Conservation (phyloP, 768 basidiomycete species). For the Tulasnella calospora region DNA sequence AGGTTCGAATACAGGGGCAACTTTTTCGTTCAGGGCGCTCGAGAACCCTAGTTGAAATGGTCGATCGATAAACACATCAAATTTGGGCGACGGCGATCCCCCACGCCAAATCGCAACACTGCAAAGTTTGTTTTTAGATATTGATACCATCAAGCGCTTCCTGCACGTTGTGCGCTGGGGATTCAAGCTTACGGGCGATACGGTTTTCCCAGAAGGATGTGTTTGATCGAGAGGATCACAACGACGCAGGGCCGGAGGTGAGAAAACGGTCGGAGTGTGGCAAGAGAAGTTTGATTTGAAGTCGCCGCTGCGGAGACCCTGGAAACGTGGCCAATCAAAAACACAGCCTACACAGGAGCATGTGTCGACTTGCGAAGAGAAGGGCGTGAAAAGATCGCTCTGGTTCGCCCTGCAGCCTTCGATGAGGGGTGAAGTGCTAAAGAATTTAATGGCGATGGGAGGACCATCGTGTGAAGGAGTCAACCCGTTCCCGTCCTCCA, state of each 20-base stretch:
- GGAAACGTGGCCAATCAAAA: slow-evolving; percentile 2
- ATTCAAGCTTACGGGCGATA: neutral
- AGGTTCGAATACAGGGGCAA: neutral
- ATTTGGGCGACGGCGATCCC: neutral
- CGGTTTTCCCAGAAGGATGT: neutral
- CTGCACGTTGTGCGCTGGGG: neutral
- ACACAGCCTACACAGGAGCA: neutral
- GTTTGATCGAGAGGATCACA: neutral
- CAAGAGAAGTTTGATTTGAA: neutral
- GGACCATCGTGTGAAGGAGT: neutral
- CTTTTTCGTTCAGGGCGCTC: neutral
- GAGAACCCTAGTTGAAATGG: neutral
- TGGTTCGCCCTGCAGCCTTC: neutral
- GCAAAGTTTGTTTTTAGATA: neutral
- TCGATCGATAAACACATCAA: neutral
- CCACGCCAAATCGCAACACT: neutral
- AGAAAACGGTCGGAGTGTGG: neutral
- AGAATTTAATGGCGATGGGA: neutral
- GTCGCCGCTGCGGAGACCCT: slow-evolving; percentile 3
- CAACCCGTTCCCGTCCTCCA: neutral
- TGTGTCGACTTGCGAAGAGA: neutral
- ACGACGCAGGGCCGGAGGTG: neutral
- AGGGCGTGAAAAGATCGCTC: neutral
- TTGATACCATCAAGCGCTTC: neutral
- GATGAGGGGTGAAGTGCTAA: neutral